Evolutionary conservation across 148 eudicot species (phyloP).

Genomic region (Spergularia marina): DNA sequence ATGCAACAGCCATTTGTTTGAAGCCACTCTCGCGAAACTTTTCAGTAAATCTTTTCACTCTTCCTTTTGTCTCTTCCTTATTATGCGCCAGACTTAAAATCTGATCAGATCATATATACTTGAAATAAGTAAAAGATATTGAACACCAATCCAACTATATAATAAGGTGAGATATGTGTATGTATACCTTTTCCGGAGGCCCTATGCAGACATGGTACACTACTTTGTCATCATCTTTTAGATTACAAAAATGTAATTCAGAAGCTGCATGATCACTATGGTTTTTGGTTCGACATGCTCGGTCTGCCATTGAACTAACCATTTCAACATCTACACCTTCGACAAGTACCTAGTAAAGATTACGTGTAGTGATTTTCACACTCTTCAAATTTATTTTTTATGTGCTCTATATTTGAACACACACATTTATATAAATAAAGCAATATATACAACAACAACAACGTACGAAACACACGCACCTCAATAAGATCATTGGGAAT

Average conservation of each 20-base stretch:
- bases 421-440: too few species aligned
- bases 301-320: conserved; percentile 4
- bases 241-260: background rate
- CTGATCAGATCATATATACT: background rate
- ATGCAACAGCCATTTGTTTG: conserved; percentile 7
- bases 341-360: background rate
- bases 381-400: too few species aligned
- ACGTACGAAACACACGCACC: background rate
- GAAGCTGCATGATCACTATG: too few species aligned
- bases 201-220: too few species aligned
- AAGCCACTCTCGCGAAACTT: conserved; percentile 7
- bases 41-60: conserved; percentile 7
- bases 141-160: too few species aligned
- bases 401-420: too few species aligned
- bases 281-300: conserved; percentile 1
- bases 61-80: conserved; percentile 6
- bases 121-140: too few species aligned
- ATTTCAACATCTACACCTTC: background rate
- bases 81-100: background rate
- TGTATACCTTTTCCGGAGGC: too few species aligned
- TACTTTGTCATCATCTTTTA: too few species aligned
- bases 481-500: conserved; percentile 2
- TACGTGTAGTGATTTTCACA: too few species aligned
- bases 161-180: too few species aligned
- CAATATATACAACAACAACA: too few species aligned